Evolutionary conservation across 768 basidiomycete species (phyloP).

Genomic region (Leucosporidium yakuticum): DNA sequence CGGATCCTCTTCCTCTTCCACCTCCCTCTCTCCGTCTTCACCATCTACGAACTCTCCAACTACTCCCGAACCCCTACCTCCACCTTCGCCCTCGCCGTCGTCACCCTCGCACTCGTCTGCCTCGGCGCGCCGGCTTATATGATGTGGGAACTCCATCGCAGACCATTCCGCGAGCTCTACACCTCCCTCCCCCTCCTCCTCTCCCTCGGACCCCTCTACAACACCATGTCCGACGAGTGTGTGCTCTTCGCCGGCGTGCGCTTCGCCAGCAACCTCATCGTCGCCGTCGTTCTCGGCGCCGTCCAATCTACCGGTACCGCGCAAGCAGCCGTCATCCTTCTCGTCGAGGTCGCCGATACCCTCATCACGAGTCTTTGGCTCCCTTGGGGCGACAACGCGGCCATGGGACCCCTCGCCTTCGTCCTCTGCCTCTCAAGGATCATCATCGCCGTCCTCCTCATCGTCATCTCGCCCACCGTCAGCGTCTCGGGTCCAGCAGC

Average conservation of each 20-base stretch:
- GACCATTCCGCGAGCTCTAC: slow-evolving; percentile 82
- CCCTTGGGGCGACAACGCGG: slow-evolving; percentile 83
- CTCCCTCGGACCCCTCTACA: slow-evolving; percentile 84
- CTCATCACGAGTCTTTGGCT: slow-evolving; percentile 56
- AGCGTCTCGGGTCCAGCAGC: slow-evolving; percentile 69
- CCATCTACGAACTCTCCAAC: slow-evolving; percentile 74
- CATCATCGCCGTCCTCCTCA: slow-evolving; percentile 78
- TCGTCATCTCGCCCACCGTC: slow-evolving; percentile 84
- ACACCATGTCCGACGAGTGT: slow-evolving; percentile 84
- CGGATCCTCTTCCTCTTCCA: slow-evolving; percentile 89
- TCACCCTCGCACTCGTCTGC: slow-evolving; percentile 75
- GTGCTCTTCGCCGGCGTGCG: slow-evolving; percentile 79
- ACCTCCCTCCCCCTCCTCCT: slow-evolving; percentile 90
- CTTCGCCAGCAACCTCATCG: slow-evolving; percentile 72
- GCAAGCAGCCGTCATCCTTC: slow-evolving; percentile 81
- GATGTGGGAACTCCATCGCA: slow-evolving; percentile 68
- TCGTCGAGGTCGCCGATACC: slow-evolving; percentile 79
- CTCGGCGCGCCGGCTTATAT: slow-evolving; percentile 69
- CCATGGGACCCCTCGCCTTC: slow-evolving; percentile 94
- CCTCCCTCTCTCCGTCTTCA: slow-evolving; percentile 86
- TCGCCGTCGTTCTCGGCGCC: slow-evolving; percentile 79
- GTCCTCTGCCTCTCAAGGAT: slow-evolving; percentile 76
- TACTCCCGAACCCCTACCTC: slow-evolving; percentile 54
- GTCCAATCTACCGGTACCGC: slow-evolving; percentile 85
- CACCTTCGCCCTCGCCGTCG: slow-evolving; percentile 68